Evolutionary conservation across 192 early-diverging fungal genomes (phyloP), one percentile per base, ranked within the genome.

Genomic region (Glomus cerebriforme): DNA sequence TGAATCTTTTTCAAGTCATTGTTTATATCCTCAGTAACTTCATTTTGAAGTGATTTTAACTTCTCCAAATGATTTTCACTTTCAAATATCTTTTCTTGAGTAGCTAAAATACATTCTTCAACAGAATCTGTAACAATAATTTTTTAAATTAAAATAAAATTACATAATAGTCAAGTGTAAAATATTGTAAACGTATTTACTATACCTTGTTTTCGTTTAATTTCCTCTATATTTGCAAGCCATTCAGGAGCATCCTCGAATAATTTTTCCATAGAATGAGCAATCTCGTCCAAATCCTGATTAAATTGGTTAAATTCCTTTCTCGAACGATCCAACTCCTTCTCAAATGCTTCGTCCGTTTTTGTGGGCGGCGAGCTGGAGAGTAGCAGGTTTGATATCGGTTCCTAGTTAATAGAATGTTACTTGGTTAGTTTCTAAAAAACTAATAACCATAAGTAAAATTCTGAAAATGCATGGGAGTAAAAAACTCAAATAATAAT

Each of bases 1-100:
- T 69, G 77, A 68, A 78, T 78, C 22, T 54, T 68, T 59, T 78
- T 69, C 24, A 78, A n/a, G 54, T 78, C 77, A 66, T 78, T 78
- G 24, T 78, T 78, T 22, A 78, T 68, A 68, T 78, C 77, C 24
- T 78, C 77, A 9, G 67, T 31, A 7, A 24, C 63, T 78, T 68
- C 43, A 35, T 59, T 7, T 68, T 69, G 77, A 37, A 78, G 27
- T 27, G 37, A 64, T 43, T 78, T n/a, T 19, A 68, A 59, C n/a
- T 78, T 49, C n/a, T 31, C 43, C n/a, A 66, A 54, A 26, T 39
- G 43, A 29, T 31, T 10, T 59, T 68, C 65, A 69, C 37, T 78
- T 35, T 78, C 77, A 2, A 69, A 9, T 7, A 78, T 66, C 32
- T 78, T 78, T 34, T 78, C 77, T 54, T 78, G 63, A 7, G 77